Evolutionary conservation across 805 yeast species (phyloP).

Genomic region (Suhomyces sp.): DNA sequence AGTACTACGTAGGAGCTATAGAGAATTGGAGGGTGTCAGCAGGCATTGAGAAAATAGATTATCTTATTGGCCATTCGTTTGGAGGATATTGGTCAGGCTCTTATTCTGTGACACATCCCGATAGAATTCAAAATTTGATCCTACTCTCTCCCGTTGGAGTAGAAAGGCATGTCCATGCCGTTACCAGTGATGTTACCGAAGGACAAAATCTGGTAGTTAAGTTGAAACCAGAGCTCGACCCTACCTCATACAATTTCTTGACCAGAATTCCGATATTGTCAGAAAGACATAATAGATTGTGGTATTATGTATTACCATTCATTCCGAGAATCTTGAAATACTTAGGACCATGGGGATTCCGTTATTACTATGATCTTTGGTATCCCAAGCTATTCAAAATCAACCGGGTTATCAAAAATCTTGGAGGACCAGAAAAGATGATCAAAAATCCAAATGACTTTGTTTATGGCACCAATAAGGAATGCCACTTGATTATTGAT

Average conservation of each 20-base stretch:
- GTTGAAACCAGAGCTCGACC: slow-evolving; percentile 41
- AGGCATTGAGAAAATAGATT: slow-evolving; percentile 52
- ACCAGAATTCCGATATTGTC: slow-evolving; percentile 47
- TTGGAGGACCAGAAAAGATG: slow-evolving; percentile 28
- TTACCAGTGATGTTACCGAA: slow-evolving; percentile 39
- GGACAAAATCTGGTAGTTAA: slow-evolving; percentile 5
- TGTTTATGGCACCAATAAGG: slow-evolving; percentile 39
- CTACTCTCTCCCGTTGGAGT: slow-evolving; percentile 78
- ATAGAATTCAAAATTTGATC: slow-evolving; percentile 51
- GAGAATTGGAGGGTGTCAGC: slow-evolving; percentile 62
- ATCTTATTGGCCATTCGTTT: slow-evolving; percentile 72
- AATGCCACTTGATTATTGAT: slow-evolving; percentile 36
- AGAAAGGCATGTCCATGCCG: slow-evolving; percentile 64
- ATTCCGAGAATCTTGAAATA: slow-evolving; percentile 50
- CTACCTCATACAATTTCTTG: slow-evolving; percentile 44
- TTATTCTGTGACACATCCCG: slow-evolving; percentile 60
- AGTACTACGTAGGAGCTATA: slow-evolving; percentile 55
- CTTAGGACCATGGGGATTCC: slow-evolving; percentile 43
- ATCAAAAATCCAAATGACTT: slow-evolving; percentile 29
- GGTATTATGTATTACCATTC: slow-evolving; percentile 45
- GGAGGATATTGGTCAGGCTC: slow-evolving; percentile 74
- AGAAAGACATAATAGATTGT: slow-evolving; percentile 24
- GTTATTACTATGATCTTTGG: slow-evolving; percentile 41
- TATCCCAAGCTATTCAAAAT: slow-evolving; percentile 39
- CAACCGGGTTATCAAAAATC: slow-evolving; percentile 31